Percentiles rank a stretch among this genome's conserved stretches.
Evolutionary conservation across 2,329 filamentous ascomycete species (phyloP).

Genomic region (Botryotinia calthae): DNA sequence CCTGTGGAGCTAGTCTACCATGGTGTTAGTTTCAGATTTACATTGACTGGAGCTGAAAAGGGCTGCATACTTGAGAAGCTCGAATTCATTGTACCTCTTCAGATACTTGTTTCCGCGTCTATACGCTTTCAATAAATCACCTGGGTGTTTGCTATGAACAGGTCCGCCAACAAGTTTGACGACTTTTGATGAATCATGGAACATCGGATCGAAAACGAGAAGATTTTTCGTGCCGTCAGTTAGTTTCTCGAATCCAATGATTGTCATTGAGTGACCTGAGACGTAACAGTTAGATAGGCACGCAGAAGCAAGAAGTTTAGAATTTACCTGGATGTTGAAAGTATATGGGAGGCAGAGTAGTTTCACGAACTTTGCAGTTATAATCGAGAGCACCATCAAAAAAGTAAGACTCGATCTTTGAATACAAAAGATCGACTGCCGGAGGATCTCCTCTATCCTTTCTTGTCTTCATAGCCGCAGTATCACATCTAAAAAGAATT

Average conservation of each 20-base stretch:
- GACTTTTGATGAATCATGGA: slow-evolving; percentile 65
- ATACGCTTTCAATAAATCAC: slow-evolving; percentile 66
- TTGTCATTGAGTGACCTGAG: slow-evolving; percentile 80
- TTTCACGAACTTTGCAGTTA: slow-evolving; percentile 64
- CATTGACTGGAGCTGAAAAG: background rate
- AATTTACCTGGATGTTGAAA: slow-evolving; percentile 72
- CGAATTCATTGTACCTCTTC: slow-evolving; percentile 71
- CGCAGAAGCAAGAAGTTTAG: background rate
- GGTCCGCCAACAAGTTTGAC: slow-evolving; percentile 54
- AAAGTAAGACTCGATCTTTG: slow-evolving; percentile 74
- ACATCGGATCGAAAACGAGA: slow-evolving; percentile 86
- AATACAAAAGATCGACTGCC: slow-evolving; percentile 52
- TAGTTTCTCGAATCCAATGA: slow-evolving; percentile 76
- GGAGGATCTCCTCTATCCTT: slow-evolving; percentile 32
- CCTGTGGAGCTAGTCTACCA: background rate
- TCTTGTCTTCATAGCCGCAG: slow-evolving; percentile 56
- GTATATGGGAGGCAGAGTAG: slow-evolving; percentile 78
- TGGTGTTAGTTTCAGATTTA: background rate
- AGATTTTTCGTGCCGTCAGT: slow-evolving; percentile 64
- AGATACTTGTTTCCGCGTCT: slow-evolving; percentile 68
- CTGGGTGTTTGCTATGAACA: slow-evolving; percentile 48
- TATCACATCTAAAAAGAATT: slow-evolving; percentile 53
- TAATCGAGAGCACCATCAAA: slow-evolving; percentile 50
- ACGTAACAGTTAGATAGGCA: slow-evolving; percentile 14
- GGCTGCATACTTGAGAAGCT: slow-evolving; percentile 60